Evolutionary conservation across 768 basidiomycete species (phyloP).

Genomic region (Serpula lacrymans): DNA sequence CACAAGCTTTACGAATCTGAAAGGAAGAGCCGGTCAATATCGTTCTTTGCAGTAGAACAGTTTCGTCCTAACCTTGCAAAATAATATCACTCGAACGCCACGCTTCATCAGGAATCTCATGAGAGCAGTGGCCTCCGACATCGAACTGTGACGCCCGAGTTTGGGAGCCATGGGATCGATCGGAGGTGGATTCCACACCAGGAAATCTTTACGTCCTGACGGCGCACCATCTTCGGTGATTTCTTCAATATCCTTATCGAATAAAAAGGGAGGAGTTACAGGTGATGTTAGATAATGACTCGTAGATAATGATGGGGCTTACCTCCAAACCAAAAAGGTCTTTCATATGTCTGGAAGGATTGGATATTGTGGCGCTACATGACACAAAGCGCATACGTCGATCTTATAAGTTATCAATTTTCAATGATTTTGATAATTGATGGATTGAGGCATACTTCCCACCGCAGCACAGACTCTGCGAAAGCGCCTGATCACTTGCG

Average conservation of each 20-base stretch:
- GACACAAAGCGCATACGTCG: conserved; percentile 63
- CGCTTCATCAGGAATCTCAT: conserved; percentile 82
- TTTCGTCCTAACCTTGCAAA: conserved; percentile 62
- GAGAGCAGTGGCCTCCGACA: conserved; percentile 65
- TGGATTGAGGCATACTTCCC: conserved; percentile 56
- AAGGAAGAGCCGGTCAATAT: neutral
- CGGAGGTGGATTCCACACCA: conserved; percentile 72
- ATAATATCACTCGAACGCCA: conserved; percentile 81
- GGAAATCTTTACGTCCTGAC: conserved; percentile 71
- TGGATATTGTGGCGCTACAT: conserved; percentile 84
- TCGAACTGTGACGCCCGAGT: conserved; percentile 53
- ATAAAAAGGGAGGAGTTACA: neutral
- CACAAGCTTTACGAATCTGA: conserved; percentile 78
- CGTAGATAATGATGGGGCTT: conserved; percentile 1
- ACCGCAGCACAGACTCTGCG: conserved; percentile 72
- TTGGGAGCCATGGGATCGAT: conserved; percentile 52
- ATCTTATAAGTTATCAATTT: conserved; percentile 37
- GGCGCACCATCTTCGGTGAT: conserved; percentile 83
- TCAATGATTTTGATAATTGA: neutral
- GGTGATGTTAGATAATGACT: neutral
- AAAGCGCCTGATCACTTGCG: conserved; percentile 72
- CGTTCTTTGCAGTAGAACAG: neutral
- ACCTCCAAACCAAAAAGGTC: conserved; percentile 66
- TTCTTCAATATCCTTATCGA: conserved; percentile 54
- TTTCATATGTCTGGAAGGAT: conserved; percentile 73